phyloP scores from a whole-genome alignment of 768 basidiomycete species.

The Termitomyces sp. region DNA sequence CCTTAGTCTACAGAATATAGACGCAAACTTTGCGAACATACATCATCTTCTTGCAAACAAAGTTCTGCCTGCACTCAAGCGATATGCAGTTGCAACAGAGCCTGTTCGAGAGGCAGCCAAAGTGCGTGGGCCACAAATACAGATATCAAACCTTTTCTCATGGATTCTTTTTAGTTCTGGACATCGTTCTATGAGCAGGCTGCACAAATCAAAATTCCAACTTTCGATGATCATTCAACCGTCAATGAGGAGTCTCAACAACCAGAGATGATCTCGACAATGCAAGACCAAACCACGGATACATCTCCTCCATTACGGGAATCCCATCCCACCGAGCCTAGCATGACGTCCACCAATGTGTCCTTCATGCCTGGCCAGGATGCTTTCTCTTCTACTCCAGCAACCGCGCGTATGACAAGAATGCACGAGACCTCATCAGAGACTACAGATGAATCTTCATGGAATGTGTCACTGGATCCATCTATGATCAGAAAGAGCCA shows the following conservation, averaged over 20 bases:
- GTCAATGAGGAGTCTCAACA: conserved; percentile 47
- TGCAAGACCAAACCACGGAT: conserved; percentile 17
- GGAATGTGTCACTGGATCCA: conserved; percentile 72
- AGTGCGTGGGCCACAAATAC: conserved; percentile 39
- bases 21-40: conserved; percentile 89
- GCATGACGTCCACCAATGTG: conserved; percentile 53
- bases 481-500: conserved; percentile 66
- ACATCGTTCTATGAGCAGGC: conserved; percentile 94
- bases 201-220: conserved; percentile 81
- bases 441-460: conserved; percentile 52
- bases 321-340: conserved; percentile 30
- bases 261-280: conserved; percentile 25
- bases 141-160: background rate
- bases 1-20: conserved; percentile 61
- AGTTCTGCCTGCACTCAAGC: conserved; percentile 85
- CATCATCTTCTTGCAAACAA: conserved; percentile 79
- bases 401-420: conserved; percentile 38
- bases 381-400: conserved; percentile 78
- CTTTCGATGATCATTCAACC: conserved; percentile 64
- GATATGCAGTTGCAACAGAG: conserved; percentile 83
- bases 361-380: conserved; percentile 75
- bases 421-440: conserved; percentile 34
- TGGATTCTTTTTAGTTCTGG: conserved; percentile 69
- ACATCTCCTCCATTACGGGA: conserved; percentile 16
- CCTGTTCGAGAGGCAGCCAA: conserved; percentile 89